These are phyloP conservation scores for Fusarium mexicanum DNA, from an alignment of 2,329 filamentous ascomycete genomes.

Conservation along the genomic window DNA sequence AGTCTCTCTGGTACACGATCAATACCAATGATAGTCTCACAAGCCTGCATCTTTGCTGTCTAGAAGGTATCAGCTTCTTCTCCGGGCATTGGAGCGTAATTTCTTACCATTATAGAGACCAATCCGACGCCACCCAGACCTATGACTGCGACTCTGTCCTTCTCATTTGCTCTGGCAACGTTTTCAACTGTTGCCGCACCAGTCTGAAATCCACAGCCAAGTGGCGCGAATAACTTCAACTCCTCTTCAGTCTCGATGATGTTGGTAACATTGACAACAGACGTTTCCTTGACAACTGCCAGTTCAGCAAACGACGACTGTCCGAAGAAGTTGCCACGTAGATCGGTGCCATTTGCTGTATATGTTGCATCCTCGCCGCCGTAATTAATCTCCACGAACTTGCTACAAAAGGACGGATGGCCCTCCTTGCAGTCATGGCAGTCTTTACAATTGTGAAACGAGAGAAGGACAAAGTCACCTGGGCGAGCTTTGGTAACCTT, in stretches of 20 bases:
- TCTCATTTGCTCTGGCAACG: background rate
- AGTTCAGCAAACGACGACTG: background rate
- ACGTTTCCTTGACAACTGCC: background rate
- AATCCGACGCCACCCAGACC: slow-evolving; percentile 1
- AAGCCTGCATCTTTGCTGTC: background rate
- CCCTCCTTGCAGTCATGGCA: background rate
- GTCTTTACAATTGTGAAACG: background rate
- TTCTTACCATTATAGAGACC: background rate
- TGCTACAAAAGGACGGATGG: background rate
- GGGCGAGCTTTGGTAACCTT: background rate
- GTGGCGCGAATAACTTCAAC: background rate
- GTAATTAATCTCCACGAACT: background rate
- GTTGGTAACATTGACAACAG: background rate
- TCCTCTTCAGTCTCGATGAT: background rate
- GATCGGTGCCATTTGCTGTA: background rate
- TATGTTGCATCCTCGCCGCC: background rate
- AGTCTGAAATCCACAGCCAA: background rate
- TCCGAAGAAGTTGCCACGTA: background rate
- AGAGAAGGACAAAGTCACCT: background rate
- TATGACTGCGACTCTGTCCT: background rate
- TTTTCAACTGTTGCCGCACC: background rate
- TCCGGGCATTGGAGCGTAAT: rapidly evolving
- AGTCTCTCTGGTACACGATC: background rate
- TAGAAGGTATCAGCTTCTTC: background rate
- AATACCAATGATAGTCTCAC: background rate